Base-by-base conservation (phyloP, 176 grass and related monocot genomes). In the Eleusine coracana region DNA sequence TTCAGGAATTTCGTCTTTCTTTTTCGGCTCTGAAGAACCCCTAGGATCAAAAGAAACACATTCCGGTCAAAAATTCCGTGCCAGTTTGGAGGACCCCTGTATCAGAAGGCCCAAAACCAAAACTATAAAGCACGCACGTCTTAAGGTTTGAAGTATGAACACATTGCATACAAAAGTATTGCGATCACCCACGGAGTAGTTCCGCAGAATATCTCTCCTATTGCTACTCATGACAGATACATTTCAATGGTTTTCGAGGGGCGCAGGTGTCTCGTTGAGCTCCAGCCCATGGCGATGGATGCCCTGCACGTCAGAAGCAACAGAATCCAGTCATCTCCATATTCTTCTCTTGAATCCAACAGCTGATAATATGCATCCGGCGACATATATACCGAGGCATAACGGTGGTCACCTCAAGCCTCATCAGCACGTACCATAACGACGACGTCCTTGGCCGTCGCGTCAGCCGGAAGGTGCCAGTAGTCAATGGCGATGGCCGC, bases 241-340 rank as follows among this genome's bases (percentile, higher is more conserved):
- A 3, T 46, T 68, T 92, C 79, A 97, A 45, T 92, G 94, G 68
- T 97, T 94, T 7, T 34, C 94, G 2, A 97, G 10, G 16, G 92
- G 94, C 14, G 92, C 94, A 42, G 90, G 92, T 21, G 74, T 40
- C 69, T 94, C 84, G 77, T 89, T 94, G 68, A 97, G 88, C 64
- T 88, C 83, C 67, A 86, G 48, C 12, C 94, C 94, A 78, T 86
- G 88, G 69, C 78, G 89, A 87, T 92, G 87, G 63, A 97, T 83
- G 70, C 92, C 94, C 94, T 94, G 90, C 79, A 65, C 28, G 59
- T 7, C 38, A 77, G 14, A 75, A 80, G 60, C 71, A 71, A 52
- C 82, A 42, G 20, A 45, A 76, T 71, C 79, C 61, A 91, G 37
- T 64, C 36, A 82, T 28, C 21, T 78, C 61, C 31, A 34, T 34